A percentile compares a stretch with the other conserved stretches of the same genome.
phyloP scores from a whole-genome alignment of 768 basidiomycete genomes.

The Thelephora ganbajun region DNA sequence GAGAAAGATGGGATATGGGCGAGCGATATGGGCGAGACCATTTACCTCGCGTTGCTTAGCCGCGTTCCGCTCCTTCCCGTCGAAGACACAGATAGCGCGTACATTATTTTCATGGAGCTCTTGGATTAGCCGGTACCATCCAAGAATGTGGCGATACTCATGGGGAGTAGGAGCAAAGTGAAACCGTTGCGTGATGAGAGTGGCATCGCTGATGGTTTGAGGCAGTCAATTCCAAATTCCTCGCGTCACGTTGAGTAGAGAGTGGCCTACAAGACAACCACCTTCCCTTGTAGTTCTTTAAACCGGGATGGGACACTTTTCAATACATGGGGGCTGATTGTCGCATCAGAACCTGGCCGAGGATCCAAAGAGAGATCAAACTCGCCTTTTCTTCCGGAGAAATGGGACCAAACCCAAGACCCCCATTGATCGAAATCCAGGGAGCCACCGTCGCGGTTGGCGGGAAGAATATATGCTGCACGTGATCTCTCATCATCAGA shows the following conservation, averaged over 20 bases:
- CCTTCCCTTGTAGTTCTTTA: conserved; percentile 46
- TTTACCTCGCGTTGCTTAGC: conserved; percentile 66
- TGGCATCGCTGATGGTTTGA: conserved; percentile 50
- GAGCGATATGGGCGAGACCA: background rate
- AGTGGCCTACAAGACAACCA: conserved; percentile 51
- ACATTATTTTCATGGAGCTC: conserved; percentile 48
- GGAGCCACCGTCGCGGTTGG: no score
- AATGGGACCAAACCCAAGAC: conserved; percentile 60
- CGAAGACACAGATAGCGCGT: conserved; percentile 63
- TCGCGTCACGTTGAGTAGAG: background rate
- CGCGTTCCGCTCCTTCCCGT: conserved; percentile 48
- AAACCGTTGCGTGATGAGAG: conserved; percentile 71
- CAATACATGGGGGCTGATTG: conserved; percentile 49
- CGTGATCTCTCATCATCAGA: no score
- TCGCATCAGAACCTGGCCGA: background rate
- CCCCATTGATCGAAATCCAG: conserved; percentile 32
- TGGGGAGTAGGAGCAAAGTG: conserved; percentile 60
- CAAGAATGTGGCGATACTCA: conserved; percentile 53
- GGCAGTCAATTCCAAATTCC: conserved; percentile 4
- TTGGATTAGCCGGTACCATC: conserved; percentile 59
- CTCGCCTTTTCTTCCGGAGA: conserved; percentile 51
- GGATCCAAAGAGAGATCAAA: background rate
- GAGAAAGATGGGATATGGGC: background rate
- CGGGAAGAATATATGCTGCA: no score
- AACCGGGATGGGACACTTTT: conserved; percentile 52